Percentiles rank a stretch among this genome's conserved stretches.
Evolutionary conservation across 2,329 filamentous ascomycete species (phyloP).

Genomic region (Lasiodiplodia sp.): DNA sequence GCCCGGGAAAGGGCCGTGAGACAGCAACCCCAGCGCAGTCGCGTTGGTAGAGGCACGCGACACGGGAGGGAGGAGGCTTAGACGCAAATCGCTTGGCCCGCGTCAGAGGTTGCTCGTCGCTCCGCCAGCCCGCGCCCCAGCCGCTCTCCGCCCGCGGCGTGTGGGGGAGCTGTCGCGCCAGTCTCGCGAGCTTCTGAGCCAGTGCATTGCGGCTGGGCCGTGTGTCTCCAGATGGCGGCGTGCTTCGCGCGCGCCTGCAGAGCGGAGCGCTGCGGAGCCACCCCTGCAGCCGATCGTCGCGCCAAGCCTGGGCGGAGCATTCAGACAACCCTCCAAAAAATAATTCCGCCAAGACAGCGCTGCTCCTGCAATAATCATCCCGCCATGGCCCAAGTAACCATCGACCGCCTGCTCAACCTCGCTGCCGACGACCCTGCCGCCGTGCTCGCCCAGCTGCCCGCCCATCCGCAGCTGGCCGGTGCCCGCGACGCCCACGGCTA

Average conservation of each 20-base stretch:
- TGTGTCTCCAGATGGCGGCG: neutral
- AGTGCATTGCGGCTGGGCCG: neutral
- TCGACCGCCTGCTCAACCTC: constrained; percentile 58
- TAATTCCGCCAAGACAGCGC: neutral
- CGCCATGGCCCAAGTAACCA: constrained; percentile 45
- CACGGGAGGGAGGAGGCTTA: neutral
- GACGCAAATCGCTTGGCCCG: neutral
- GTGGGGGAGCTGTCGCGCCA: no score
- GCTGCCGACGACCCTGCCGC: constrained; percentile 81
- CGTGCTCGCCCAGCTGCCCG: constrained; percentile 76
- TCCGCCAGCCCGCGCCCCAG: constrained; percentile 1
- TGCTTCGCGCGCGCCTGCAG: neutral
- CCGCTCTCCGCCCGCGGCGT: neutral
- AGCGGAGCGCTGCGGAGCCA: neutral
- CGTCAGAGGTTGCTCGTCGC: neutral
- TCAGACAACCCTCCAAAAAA: neutral
- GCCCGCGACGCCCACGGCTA: constrained; percentile 91
- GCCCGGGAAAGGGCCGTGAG: constrained; percentile 10
- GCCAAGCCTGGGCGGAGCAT: constrained; percentile 14
- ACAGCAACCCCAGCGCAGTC: neutral
- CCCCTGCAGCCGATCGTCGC: constrained; percentile 7
- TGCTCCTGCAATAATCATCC: neutral
- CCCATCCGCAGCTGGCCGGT: constrained; percentile 77
- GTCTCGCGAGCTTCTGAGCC: neutral
- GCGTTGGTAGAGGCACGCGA: constrained; percentile 7